phyloP scores from a whole-genome alignment of 768 basidiomycete species.

The Suillus bovinus region DNA sequence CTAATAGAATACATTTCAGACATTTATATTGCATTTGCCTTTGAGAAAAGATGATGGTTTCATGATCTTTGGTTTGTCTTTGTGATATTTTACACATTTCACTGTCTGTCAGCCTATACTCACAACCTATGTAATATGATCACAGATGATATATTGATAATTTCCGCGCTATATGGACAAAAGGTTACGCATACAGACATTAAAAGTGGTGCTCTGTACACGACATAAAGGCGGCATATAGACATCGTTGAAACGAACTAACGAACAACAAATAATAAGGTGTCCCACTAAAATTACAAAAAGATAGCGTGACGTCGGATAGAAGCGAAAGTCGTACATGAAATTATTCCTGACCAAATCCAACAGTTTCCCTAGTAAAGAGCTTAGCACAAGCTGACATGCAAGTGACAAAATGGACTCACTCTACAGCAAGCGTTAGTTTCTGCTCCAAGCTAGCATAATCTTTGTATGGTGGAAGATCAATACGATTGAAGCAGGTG shows the following conservation, averaged over 20 bases:
- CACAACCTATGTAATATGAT: background rate
- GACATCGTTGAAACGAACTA: slow-evolving; percentile 1
- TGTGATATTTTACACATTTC: slow-evolving; percentile 9
- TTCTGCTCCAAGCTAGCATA: slow-evolving; percentile 95
- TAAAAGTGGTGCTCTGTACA: background rate
- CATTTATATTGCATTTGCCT: slow-evolving; percentile 92
- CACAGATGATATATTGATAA: background rate
- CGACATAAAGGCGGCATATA: background rate
- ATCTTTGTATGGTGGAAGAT: slow-evolving; percentile 97
- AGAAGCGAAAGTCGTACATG: slow-evolving; percentile 10
- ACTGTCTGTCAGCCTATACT: background rate
- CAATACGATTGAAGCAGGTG: slow-evolving; percentile 95
- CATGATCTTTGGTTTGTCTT: slow-evolving; percentile 2
- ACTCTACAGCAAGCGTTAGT: slow-evolving; percentile 92
- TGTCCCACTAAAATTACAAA: slow-evolving; percentile 31
- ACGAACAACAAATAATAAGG: slow-evolving; percentile 16
- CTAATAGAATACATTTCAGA: slow-evolving; percentile 48
- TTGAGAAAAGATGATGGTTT: slow-evolving; percentile 58
- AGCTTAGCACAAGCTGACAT: slow-evolving; percentile 18
- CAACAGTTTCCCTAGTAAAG: slow-evolving; percentile 77
- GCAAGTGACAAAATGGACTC: slow-evolving; percentile 36
- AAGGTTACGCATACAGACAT: background rate
- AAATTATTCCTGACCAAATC: slow-evolving; percentile 89
- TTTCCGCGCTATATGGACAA: background rate
- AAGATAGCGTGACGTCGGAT: slow-evolving; percentile 25